phyloP scores from a whole-genome alignment of 306 rosid species.

The Cotoneaster glaucophyllus region DNA sequence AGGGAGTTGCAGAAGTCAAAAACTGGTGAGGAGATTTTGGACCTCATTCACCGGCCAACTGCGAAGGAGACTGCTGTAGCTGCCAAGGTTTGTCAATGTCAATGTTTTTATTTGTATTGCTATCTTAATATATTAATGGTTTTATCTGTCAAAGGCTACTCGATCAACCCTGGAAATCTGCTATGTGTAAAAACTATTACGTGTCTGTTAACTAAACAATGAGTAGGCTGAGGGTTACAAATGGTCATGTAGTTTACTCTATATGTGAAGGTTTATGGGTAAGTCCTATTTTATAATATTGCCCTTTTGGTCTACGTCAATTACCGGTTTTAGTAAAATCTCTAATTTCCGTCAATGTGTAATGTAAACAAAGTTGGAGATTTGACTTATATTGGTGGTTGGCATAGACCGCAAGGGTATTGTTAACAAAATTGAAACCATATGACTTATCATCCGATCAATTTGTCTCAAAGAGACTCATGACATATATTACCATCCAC shows the following conservation, averaged over 20 bases:
- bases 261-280: not conserved
- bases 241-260: not conserved
- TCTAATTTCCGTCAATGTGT: not conserved
- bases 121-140: not conserved
- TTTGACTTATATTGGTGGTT: not conserved
- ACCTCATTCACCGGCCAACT: slow-evolving; percentile 92
- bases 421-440: not conserved
- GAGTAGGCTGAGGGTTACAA: not conserved
- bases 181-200: not conserved
- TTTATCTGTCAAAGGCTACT: not conserved
- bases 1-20: slow-evolving; percentile 79
- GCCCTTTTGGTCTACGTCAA: not conserved
- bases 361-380: not conserved
- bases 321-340: not conserved
- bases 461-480: not conserved
- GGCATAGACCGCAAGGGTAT: not conserved
- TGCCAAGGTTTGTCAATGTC: slow-evolving; percentile 60
- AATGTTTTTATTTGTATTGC: not conserved
- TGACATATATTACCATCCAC: not conserved
- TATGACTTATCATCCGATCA: not conserved
- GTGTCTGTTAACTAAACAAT: not conserved
- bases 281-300: not conserved
- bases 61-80: slow-evolving; percentile 93
- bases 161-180: not conserved
- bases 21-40: slow-evolving; percentile 92